Base-by-base conservation (phyloP, 2,329 filamentous ascomycete species). In the Chrysosporium queenslandicum region DNA sequence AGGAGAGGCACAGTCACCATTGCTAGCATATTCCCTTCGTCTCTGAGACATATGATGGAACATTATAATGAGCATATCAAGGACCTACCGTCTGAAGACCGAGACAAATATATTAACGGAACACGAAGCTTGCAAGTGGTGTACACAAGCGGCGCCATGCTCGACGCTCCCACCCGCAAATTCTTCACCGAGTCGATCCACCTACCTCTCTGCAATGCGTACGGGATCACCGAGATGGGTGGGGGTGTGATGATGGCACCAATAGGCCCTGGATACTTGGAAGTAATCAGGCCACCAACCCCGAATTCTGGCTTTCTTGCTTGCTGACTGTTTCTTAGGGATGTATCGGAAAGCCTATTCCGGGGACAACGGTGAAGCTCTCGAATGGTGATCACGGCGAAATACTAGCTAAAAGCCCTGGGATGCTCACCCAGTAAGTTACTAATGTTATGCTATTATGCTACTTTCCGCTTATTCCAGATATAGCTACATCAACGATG, bases 61-160 rank as follows among this genome's bases (percentile, higher is more conserved):
- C 46, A 53, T 20, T 56, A 56, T 20, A 37, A 54, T 18, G 47
- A 56, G 16, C 32, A 56, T 34, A 37, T 56, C 41, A 41, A 25
- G 1, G 36, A 12, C 7, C 52, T 56, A 3, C 46, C 52, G 8
- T 4, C 30, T 2, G 41, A 53, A 18, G 37, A 36, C 11, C 25
- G 40, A 14, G 12, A 51, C 18, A 23, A 43, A 32, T 56, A 56
- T 34, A 41, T 30, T 18, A 37, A 45, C 18, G 54, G 51, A 9
- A 8, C 46, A 30, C 42, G 18, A 20, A 48, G 48, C 9, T 18
- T 56, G 9, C 42, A 41, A 16, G 25, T 37, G 25, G 47, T 49
- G 3, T 43, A 30, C 21, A 37, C 41, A 12, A 48, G 46, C 30
- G 54, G 51, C 16, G 18, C 36, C 14, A 21, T 48, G 4, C 46